Evolutionary conservation across 495 filamentous ascomycete species (phyloP), one percentile per base, ranked within the genome.

Genomic region (Xylaria scruposa): DNA sequence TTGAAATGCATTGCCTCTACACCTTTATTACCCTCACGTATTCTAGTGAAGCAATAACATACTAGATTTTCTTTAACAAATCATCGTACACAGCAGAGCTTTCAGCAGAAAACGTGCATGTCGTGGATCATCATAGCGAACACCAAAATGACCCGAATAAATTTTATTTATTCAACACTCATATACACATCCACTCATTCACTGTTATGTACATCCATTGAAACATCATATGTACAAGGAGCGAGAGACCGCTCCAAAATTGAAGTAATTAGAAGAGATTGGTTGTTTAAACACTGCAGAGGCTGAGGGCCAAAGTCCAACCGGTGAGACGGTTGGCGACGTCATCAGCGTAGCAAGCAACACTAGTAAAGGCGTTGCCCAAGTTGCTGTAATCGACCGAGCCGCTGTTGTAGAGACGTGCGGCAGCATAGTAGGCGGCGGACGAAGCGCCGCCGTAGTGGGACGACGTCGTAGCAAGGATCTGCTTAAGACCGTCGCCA

Each of bases 321-420:
- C 88, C 88, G 4, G 81, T 76, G 29, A 89, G 80, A 68, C 88
- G 84, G 78, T 90, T 89, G 68, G 87, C 86, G 76, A 90, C 75
- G 70, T 90, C 88, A 8, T 84, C 85, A 38, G 82, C 78, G 73
- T 90, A 90, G 66, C 66, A 68, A n/a, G 51, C 66, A 44, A 46
- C 17, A 78, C 87, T 89, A 75, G 83, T 80, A 40, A 88, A 90
- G 15, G 87, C 88, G 13, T 76, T 73, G 67, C 82, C 83, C n/a
- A 90, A 77, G 76, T 89, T 86, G 40, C 73, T 76, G 19, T 76
- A 8, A 40, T 72, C 83, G 46, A 90, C 63, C 17, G 81, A 83
- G 69, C 88, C 88, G 38, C 88, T 88, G 82, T 90, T 90, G 79
- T 90, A 90, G 36, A 82, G 78, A 58, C 83, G 78, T 17, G 82